Evolutionary conservation across 257 asterid genomes (phyloP), one percentile per base, ranked within the genome.

Genomic region (Ilex aquifolium): DNA sequence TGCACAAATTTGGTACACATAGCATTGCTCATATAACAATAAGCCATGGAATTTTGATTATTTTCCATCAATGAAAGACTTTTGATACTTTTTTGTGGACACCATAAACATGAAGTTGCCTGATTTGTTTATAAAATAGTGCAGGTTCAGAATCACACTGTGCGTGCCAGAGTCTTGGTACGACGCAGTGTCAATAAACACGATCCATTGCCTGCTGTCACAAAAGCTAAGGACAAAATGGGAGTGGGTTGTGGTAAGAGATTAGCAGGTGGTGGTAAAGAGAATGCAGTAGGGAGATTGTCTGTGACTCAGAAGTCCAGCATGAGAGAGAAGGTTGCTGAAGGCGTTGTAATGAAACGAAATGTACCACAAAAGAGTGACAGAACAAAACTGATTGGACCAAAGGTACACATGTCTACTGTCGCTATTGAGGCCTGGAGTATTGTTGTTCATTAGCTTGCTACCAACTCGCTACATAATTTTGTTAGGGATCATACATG

Each of bases 261-360:
- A 73, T 51, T 65, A 63, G 50, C 64, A 40, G 63, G 60, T 39
- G 56, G 44, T 27, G 71, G 77, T 49, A 80, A 77, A 56, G 86
- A 69, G 62, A 80, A 80, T 72, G 59, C 32, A 3, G 48, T 60
- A 15, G 61, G 70, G n/a, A 69, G 32, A 57, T 29, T n/a, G 67
- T 52, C 27, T 46, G 21, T 31, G 52, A 49, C 61, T 30, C 61
- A 56, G 66, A 72, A 72, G 52, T 64, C 66, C 17, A 59, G 64
- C 63, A 50, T 27, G 42, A 57, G 36, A 15, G 51, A 55, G 72
- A 69, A 59, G 54, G 39, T 53, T 63, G 61, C 69, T 58, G 69
- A 15, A 60, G 54, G 21, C 62, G 32, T 31, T 29, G 53, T 39
- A 49, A 49, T 31, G 9, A 59, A 40, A 58, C 58, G 64, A 68